These are phyloP conservation scores for Euphorbia peplus DNA, from an alignment of 345 rosid species.

Conservation along the genomic window DNA sequence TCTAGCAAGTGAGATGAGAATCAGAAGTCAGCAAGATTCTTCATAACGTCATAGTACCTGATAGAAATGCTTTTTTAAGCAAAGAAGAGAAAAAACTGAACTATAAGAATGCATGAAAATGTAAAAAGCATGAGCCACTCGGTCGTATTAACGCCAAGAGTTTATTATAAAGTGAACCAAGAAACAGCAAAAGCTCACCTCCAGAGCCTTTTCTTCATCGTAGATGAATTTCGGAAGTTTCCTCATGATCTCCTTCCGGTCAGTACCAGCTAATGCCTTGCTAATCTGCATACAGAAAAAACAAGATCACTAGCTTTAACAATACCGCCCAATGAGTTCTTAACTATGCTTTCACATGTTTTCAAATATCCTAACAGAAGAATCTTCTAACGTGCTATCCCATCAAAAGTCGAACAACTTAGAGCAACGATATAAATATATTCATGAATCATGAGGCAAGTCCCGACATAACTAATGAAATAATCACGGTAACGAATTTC, in stretches of 20 bases:
- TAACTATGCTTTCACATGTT: background rate
- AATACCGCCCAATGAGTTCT: too few relatives aligned
- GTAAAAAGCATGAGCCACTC: background rate
- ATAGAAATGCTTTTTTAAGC: background rate
- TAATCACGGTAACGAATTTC: background rate
- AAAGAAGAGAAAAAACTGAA: background rate
- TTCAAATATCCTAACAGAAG: background rate
- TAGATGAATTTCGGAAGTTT: slow-evolving; percentile 94
- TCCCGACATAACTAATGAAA: slow-evolving; percentile 2
- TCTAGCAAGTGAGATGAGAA: background rate
- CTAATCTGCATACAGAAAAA: slow-evolving; percentile 52
- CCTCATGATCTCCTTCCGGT: slow-evolving; percentile 85
- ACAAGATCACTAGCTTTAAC: background rate
- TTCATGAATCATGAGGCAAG: background rate
- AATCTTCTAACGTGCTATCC: background rate
- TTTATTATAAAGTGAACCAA: slow-evolving; percentile 4
- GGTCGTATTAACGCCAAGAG: background rate
- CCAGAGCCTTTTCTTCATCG: slow-evolving; percentile 91
- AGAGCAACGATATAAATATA: background rate
- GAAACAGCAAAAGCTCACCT: slow-evolving; percentile 43
- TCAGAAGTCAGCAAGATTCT: background rate
- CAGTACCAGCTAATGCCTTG: slow-evolving; percentile 73
- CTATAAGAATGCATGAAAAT: background rate
- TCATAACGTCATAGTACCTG: background rate
- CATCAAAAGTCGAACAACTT: slow-evolving; percentile 1